Conservation (phyloP, 2,329 filamentous ascomycete genomes). For the Ophiostoma piceae region DNA sequence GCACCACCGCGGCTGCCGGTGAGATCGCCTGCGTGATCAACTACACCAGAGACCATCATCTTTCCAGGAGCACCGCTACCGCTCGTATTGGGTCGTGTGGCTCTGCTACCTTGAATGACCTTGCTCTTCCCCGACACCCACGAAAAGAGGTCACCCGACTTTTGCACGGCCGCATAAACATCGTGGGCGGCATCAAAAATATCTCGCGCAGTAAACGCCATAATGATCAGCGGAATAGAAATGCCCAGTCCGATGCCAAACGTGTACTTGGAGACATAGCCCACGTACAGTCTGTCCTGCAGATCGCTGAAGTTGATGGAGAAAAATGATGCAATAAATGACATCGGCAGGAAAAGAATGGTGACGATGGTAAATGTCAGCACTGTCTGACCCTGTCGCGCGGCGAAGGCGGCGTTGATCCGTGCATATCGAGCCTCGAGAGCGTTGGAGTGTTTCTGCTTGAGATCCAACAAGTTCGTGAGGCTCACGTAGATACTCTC, state of each 20-base stretch:
- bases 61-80: not conserved
- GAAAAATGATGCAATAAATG: slow-evolving; percentile 42
- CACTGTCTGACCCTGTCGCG: slow-evolving; percentile 44
- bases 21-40: not conserved
- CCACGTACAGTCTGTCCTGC: slow-evolving; percentile 33
- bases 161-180: slow-evolving; percentile 9
- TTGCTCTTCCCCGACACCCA: not conserved
- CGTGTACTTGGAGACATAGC: slow-evolving; percentile 32
- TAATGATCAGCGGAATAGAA: slow-evolving; percentile 36
- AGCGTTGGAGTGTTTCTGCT: slow-evolving; percentile 64
- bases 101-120: not conserved
- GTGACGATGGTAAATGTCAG: slow-evolving; percentile 45
- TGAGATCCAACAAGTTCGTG: slow-evolving; percentile 59
- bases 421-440: slow-evolving; percentile 58
- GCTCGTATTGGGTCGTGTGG: not conserved
- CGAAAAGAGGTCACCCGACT: slow-evolving; percentile 5
- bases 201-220: slow-evolving; percentile 38
- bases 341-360: slow-evolving; percentile 42
- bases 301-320: slow-evolving; percentile 45
- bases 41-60: not conserved
- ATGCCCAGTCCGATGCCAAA: slow-evolving; percentile 40
- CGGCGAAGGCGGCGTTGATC: slow-evolving; percentile 57
- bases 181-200: slow-evolving; percentile 30
- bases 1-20: not conserved
- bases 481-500: slow-evolving; percentile 55